Percentiles rank a stretch among this genome's conserved stretches.
phyloP scores from a whole-genome alignment of 805 yeast species.

The Yamadazyma nakazawae region DNA sequence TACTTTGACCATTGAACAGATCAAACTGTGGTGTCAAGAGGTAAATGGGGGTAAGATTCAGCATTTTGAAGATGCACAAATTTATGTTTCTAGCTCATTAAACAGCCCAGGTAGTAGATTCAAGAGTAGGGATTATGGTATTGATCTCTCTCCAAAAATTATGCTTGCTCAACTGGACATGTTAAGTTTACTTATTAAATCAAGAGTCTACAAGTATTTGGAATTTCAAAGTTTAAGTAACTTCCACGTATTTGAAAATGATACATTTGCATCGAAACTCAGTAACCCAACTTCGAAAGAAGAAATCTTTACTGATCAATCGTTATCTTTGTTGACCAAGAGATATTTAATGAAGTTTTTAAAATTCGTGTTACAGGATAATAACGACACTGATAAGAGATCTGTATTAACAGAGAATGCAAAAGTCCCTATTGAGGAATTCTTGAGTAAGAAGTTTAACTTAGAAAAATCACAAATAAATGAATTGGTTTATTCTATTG shows the following conservation, averaged over 20 bases:
- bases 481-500: conserved; percentile 84
- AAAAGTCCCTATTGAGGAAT: conserved; percentile 53
- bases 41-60: conserved; percentile 50
- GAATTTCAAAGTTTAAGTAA: conserved; percentile 87
- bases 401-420: conserved; percentile 56
- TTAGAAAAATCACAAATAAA: conserved; percentile 70
- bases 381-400: conserved; percentile 58
- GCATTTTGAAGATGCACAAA: conserved; percentile 65
- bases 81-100: conserved; percentile 68
- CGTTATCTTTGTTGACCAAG: conserved; percentile 69
- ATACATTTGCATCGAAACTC: conserved; percentile 75
- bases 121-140: conserved; percentile 69
- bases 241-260: conserved; percentile 93
- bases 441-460: conserved; percentile 63
- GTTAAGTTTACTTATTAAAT: conserved; percentile 69
- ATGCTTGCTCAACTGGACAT: conserved; percentile 90
- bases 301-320: conserved; percentile 88
- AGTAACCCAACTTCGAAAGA: conserved; percentile 72
- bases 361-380: conserved; percentile 67
- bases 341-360: conserved; percentile 87
- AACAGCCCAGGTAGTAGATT: conserved; percentile 18
- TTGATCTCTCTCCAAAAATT: conserved; percentile 83
- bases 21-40: conserved; percentile 74
- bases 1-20: conserved; percentile 81
- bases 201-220: conserved; percentile 85